A percentile compares a stretch with the other conserved stretches of the same genome.
phyloP scores from a whole-genome alignment of 2,329 filamentous ascomycete species.

The Talaromyces sp. region DNA sequence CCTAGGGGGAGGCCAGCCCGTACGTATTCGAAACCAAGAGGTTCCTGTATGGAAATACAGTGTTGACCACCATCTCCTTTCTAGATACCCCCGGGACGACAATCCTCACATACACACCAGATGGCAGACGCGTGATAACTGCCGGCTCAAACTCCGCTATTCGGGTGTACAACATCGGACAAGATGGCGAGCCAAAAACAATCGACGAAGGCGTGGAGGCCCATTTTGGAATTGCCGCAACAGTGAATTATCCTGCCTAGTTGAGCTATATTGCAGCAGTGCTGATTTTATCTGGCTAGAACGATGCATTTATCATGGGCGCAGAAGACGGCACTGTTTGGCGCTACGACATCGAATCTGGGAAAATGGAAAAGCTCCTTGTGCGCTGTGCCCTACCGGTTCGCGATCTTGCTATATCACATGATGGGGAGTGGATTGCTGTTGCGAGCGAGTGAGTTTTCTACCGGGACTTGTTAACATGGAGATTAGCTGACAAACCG shows the following conservation, averaged over 20 bases:
- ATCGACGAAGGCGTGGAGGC: conserved; percentile 88
- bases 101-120: conserved; percentile 81
- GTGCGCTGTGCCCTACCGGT: conserved; percentile 80
- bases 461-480: neutral
- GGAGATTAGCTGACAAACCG: conserved; percentile 15
- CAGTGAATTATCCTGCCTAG: conserved; percentile 38
- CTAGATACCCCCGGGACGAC: conserved; percentile 80
- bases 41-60: neutral
- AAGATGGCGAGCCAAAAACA: conserved; percentile 85
- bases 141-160: conserved; percentile 92
- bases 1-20: conserved; percentile 44
- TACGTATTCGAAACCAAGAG: conserved; percentile 25
- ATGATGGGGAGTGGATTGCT: conserved; percentile 80
- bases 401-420: conserved; percentile 77
- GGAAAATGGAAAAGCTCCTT: conserved; percentile 71
- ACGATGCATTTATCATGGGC: conserved; percentile 81
- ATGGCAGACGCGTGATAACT: conserved; percentile 81
- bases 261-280: neutral
- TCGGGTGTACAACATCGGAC: conserved; percentile 85
- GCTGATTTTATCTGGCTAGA: conserved; percentile 36
- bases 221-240: conserved; percentile 72
- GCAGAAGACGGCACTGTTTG: conserved; percentile 96
- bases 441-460: conserved; percentile 79
- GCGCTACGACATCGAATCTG: conserved; percentile 73
- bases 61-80: conserved; percentile 11